Base-by-base conservation (phyloP, 805 yeast genomes). In the Saccharomycopsis fibuligera region DNA sequence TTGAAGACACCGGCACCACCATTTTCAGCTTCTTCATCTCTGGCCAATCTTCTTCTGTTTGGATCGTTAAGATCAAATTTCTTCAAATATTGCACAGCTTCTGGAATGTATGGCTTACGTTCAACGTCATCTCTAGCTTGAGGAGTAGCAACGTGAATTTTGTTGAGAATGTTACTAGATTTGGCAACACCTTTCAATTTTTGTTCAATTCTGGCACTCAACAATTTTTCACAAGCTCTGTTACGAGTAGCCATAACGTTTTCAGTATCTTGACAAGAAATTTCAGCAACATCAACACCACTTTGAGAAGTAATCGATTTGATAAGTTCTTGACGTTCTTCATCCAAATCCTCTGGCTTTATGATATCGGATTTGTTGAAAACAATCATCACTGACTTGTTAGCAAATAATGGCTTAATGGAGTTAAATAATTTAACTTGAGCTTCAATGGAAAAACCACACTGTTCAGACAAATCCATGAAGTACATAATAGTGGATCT, bases 1-100 rank as follows among this genome's bases (percentile, higher is more conserved):
- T 89, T 93, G 75, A 71, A 93, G 31, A 93, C 99, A 75, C 99
- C 99, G 39, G 99, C 97, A 64, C 99, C 99, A 64, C 99, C 99
- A 61, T 93, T 87, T 65, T 85, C 96, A 44, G 76, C 83, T 71
- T 93, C 99, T 54, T 89, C 73, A 63, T 93, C 98, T 62, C 87
- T 78, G 35, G 95, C 89, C 60, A 93, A 76, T 57, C 61, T 74
- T 63, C 89, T 78, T 66, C 96, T 81, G 62, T 84, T 75, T 56
- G 96, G 93, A 68, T 88, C 96, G 57, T 75, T 75, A 21, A 74
- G 65, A 67, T 87, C 93, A 63, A 84, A 89, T 67, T 83, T 85
- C 62, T 70, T 74, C 60, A 79, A 58, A 14, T 55, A 57, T 60
- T 74, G 73, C 54, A 76, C 85, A 29, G 78, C 82, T 33, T 85